Conservation (phyloP, 306 rosid species). For the Cucumis cinereus region DNA sequence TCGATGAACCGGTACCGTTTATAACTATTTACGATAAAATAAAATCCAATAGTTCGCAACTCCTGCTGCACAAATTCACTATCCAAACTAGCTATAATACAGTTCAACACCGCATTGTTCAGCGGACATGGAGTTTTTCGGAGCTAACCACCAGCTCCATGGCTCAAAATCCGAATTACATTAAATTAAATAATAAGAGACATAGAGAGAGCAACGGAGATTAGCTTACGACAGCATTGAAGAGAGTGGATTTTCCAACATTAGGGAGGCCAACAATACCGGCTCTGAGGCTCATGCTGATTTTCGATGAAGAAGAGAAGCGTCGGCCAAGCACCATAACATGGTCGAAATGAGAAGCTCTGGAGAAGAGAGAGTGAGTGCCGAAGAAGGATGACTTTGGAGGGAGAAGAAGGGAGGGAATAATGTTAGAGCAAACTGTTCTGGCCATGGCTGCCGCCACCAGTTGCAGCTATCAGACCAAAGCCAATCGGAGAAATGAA, state of each 20-base stretch:
- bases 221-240: conserved; percentile 79
- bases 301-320: conserved; percentile 48
- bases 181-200: neutral
- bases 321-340: conserved; percentile 30
- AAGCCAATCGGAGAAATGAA: neutral
- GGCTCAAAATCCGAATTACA: neutral
- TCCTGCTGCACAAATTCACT: neutral
- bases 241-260: conserved; percentile 94
- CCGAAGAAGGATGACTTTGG: conserved; percentile 36
- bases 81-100: neutral
- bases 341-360: conserved; percentile 19
- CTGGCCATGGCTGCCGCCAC: conserved; percentile 36
- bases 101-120: neutral
- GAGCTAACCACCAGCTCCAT: neutral
- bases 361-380: conserved; percentile 22
- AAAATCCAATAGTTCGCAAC: neutral
- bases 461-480: neutral
- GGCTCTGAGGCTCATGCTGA: conserved; percentile 88
- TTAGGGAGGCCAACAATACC: conserved; percentile 98
- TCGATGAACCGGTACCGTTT: neutral
- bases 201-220: neutral
- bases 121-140: neutral
- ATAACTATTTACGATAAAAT: neutral
- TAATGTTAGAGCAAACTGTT: conserved; percentile 29
- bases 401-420: conserved; percentile 45